Base-by-base conservation (phyloP, 2,329 filamentous ascomycete genomes). In the Botryotinia narcissicola region DNA sequence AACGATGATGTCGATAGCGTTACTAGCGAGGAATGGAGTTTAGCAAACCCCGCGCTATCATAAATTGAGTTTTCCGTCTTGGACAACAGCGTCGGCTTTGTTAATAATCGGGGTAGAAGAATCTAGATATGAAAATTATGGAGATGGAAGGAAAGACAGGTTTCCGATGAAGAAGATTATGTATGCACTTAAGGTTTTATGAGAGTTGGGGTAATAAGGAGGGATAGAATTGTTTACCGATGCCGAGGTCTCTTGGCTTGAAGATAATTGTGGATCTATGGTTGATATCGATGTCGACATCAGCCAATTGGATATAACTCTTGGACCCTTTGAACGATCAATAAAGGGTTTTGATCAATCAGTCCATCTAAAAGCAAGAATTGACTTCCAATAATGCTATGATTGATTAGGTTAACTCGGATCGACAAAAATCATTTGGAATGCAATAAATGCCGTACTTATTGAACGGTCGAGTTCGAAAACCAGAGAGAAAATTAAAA, bases 1-100 rank as follows among this genome's bases (percentile, higher is more conserved):
- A 51, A 9, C 35, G 35, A 68, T 68, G 64, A 68, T 54, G 64
- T 68, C 46, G 64, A 54, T 54, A 54, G n/a, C 14, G 22, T 29
- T 54, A 12, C 62, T 66, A 48, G 44, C 25, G 62, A 48, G 62
- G 22, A 35, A 35, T 25, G 29, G 10, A 66, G 62, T 48, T 29
- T 54, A 16, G 64, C 22, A 40, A 68, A 40, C 35, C 35, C 61
- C 35, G 35, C 10, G 35, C 4, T 67, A 22, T 29, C 20, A 25
- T 64, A 22, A 67, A 40, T 32, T 7, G 14, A 18, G 14, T 10
- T 29, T 10, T 3, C 35, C 46, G 32, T 48, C 29, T 16, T 8
- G 8, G 7, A 40, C 37, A 16, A 8, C 40, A 67, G 64, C 22
- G 7, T 46, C 18, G 16, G 46, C 64, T 54, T n/a, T 54, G 18